These are phyloP conservation scores for Vigna hirtella DNA, from an alignment of 306 rosid species.

Conservation along the genomic window DNA sequence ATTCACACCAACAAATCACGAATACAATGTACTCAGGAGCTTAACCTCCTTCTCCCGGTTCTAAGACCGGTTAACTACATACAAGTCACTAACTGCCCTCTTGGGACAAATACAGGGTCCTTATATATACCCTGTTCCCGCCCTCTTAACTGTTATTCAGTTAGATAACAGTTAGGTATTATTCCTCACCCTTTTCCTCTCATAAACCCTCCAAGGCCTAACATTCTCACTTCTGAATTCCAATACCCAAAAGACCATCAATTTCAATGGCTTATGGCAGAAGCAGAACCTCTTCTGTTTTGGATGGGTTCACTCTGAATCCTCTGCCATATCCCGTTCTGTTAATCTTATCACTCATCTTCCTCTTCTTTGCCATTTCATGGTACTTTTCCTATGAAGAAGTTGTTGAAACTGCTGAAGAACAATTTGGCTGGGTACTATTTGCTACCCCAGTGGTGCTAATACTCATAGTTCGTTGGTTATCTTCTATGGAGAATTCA, in stretches of 20 bases:
- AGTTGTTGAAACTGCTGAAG: constrained; percentile 62
- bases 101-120: too few relatives aligned
- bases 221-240: constrained; percentile 19
- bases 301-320: constrained; percentile 68
- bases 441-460: constrained; percentile 60
- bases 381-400: constrained; percentile 76
- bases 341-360: constrained; percentile 65
- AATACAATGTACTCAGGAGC: too few relatives aligned
- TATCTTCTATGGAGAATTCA: constrained; percentile 69
- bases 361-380: constrained; percentile 63
- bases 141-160: too few relatives aligned
- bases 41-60: too few relatives aligned
- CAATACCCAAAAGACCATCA: constrained; percentile 17
- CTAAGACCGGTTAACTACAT: too few relatives aligned
- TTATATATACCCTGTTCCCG: too few relatives aligned
- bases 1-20: too few relatives aligned
- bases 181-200: too few relatives aligned
- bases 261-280: constrained; percentile 58
- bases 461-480: constrained; percentile 62
- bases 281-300: constrained; percentile 55
- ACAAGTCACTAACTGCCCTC: too few relatives aligned
- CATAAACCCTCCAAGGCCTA: too few relatives aligned
- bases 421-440: constrained; percentile 61
- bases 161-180: too few relatives aligned
- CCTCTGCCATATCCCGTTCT: constrained; percentile 85